A percentile compares a stretch with the other conserved stretches of the same genome.
phyloP scores from a whole-genome alignment of 805 yeast genomes.

The Candida morakotiae region DNA sequence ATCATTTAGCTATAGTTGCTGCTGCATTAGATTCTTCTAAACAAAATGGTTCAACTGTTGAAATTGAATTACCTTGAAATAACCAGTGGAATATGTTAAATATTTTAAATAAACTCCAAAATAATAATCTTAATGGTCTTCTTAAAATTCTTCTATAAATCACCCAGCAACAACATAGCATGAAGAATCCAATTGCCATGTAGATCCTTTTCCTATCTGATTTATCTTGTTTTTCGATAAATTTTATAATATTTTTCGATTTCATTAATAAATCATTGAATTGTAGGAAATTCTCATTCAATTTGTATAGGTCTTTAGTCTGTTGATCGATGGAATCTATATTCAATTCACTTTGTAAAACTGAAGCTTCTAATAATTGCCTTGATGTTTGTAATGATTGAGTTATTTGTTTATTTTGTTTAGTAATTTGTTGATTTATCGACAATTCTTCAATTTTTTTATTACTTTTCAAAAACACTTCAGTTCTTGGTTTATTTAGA shows the following conservation, averaged over 20 bases:
- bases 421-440: constrained; percentile 30
- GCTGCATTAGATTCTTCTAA: constrained; percentile 75
- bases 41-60: constrained; percentile 47
- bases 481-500: background rate
- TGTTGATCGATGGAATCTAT: constrained; percentile 46
- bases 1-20: constrained; percentile 85
- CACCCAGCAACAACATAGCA: constrained; percentile 45
- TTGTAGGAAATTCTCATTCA: constrained; percentile 38
- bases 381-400: constrained; percentile 44
- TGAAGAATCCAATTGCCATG: constrained; percentile 42
- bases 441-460: constrained; percentile 26
- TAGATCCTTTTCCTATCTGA: constrained; percentile 47
- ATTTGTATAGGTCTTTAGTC: constrained; percentile 33
- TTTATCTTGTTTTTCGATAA: constrained; percentile 50
- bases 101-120: constrained; percentile 45
- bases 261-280: constrained; percentile 39
- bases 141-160: constrained; percentile 46
- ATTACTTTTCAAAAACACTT: too few species aligned
- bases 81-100: constrained; percentile 24
- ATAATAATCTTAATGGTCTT: constrained; percentile 38
- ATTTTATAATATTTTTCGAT: constrained; percentile 44
- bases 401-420: constrained; percentile 45
- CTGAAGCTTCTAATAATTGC: constrained; percentile 45
- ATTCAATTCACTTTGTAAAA: constrained; percentile 49
- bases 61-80: constrained; percentile 32